Base-by-base conservation (phyloP, 139 green algal species). In the Pleodorina starrii region DNA sequence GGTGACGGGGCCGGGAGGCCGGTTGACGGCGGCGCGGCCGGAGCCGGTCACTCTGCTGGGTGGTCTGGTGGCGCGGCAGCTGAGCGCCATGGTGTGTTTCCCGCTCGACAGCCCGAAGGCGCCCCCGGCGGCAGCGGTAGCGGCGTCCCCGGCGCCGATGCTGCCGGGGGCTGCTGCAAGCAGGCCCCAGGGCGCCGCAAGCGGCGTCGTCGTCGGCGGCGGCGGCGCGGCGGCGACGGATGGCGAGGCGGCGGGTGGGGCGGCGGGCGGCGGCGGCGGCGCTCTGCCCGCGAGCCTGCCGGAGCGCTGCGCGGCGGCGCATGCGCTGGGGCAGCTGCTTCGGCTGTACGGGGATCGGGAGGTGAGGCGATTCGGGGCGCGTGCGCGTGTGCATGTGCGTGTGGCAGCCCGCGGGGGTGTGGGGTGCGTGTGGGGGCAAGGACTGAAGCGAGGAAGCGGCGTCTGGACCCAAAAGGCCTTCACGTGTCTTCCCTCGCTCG, bases 221-320 rank as follows among this genome's bases (percentile, higher is more conserved):
- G 5, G 44, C 74, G 46, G 43, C 6, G 42, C 9, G 43, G 11
- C n/a, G 43, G 48, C 32, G 19, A 35, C 27, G 48, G 46, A 59
- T 25, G 9, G 76, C n/a, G 32, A 38, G 76, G 46, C n/a, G 27
- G 76, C 35, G n/a, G 14, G 5, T 17, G 74, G 74, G n/a, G 25
- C 19, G 12, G 23, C 25, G 16, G 48, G 23, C 46, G 46, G n/a
- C 32, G 12, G 48, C 46, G 46, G n/a, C 76, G 29, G n/a, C 32
- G 0, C 46, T 29, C 2, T 38, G 19, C 19, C 38, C 21, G 59
- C 59, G 27, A 86, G 81, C 29, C 29, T 77, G 59, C 0, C 43
- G 60, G 60, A 87, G 81, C 81, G 29, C 50, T 87, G 81, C 60
- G 81, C 27, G 25, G 81, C 60, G 17, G 57, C 60, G 1, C 6